Conservation (phyloP, 768 basidiomycete species). For the Termitomyces sp. region DNA sequence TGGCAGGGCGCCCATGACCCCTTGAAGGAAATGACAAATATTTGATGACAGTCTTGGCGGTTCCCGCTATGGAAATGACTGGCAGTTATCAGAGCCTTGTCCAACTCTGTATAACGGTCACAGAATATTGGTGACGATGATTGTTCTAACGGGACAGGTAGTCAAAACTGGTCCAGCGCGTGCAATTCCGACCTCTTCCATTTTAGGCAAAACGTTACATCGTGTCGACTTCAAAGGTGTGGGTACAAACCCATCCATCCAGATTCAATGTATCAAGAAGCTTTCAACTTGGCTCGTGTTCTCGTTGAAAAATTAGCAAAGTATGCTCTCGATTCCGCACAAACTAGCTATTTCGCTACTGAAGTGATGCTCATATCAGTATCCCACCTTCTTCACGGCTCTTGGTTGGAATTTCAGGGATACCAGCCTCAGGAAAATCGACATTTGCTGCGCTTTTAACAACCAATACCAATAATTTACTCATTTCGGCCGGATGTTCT, state of each 20-base stretch:
- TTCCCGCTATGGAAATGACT: too few species aligned
- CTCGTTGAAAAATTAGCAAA: constrained; percentile 30
- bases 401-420: constrained; percentile 68
- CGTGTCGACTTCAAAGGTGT: too few species aligned
- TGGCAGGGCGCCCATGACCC: background rate
- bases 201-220: too few species aligned
- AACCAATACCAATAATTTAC: constrained; percentile 43
- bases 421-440: constrained; percentile 88
- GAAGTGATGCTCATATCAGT: constrained; percentile 20
- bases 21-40: background rate
- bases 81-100: too few species aligned
- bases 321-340: constrained; percentile 24
- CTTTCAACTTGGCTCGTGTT: constrained; percentile 31
- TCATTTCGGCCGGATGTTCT: constrained; percentile 14
- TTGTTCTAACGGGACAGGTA: too few species aligned
- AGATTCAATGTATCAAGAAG: constrained; percentile 33
- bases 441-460: constrained; percentile 62
- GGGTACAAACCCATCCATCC: background rate
- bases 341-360: background rate
- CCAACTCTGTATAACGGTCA: too few species aligned
- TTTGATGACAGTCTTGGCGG: background rate
- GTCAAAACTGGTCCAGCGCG: too few species aligned
- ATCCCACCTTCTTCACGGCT: constrained; percentile 39
- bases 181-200: too few species aligned
- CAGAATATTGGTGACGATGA: too few species aligned